Evolutionary conservation across 192 early-diverging fungal genomes (phyloP), one percentile per base, ranked within the genome.

Genomic region (Podila epicladia): DNA sequence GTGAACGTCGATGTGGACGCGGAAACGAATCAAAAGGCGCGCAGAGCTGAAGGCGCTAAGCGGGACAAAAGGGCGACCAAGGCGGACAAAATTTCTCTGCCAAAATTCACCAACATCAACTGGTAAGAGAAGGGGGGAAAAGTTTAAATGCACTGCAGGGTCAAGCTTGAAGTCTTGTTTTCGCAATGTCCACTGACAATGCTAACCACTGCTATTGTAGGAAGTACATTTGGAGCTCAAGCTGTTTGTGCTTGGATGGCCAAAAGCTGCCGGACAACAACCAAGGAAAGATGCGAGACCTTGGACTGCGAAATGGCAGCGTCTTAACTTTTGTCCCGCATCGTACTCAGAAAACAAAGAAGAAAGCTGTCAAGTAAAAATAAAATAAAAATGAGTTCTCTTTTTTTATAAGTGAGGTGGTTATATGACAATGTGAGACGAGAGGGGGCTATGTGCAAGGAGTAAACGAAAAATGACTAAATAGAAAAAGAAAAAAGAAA

Each of bases 151-250:
- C 19, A 22, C 17, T 3, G 9, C 53, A 55, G 20, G 19, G 0
- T 20, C 22, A 51, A n/a, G 22, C 53, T 53, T 53, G 51, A 41
- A 9, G 38, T 53, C 51, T 8, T 22, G 6, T 55, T 55, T 55
- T 55, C 17, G 5, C 11, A 24, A 55, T 24, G 8, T 24, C 22
- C 53, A 55, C 8, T 55, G 2, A 24, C 9, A 22, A 53, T 24
- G 15, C 7, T n/a, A 8, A 13, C 0, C n/a, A 22, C 51, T 53
- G 15, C 19, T 53, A 1, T 19, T 53, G 53, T 55, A 55, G 53
- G 53, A 55, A 55, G 22, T 55, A 55, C 22, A 55, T 55, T 17
- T 55, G 53, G 53, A 24, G n/a, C 53, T 55, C 53, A 26, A 55
- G 53, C n/a, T 55, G 53, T 26, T 55, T 55, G 53, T 55, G 53